Conservation (phyloP, 2,329 filamentous ascomycete genomes). For the Hirsutella rhossiliensis region DNA sequence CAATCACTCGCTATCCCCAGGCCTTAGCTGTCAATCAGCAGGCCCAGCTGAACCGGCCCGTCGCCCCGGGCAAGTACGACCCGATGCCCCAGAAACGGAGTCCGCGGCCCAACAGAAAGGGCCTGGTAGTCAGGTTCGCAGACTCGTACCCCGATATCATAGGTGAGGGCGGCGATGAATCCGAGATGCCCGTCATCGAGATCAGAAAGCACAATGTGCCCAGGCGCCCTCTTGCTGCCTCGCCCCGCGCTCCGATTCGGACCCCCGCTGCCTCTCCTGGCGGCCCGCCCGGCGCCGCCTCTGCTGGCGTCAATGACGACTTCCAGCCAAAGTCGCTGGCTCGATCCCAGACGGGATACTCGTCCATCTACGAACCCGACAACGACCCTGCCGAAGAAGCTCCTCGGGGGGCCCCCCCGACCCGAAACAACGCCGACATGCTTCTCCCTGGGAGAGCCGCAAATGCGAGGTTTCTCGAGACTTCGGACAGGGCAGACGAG, state of each 20-base stretch:
- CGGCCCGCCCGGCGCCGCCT: slow-evolving; percentile 1
- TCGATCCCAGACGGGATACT: slow-evolving; percentile 46
- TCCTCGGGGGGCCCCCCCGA: background rate
- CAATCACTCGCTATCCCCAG: slow-evolving; percentile 43
- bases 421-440: slow-evolving; percentile 6
- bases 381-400: slow-evolving; percentile 1
- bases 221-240: slow-evolving; percentile 20
- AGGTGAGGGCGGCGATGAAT: slow-evolving; percentile 84
- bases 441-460: slow-evolving; percentile 19
- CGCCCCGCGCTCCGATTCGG: slow-evolving; percentile 7
- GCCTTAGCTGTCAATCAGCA: slow-evolving; percentile 32
- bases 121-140: slow-evolving; percentile 62
- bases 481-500: slow-evolving; percentile 32
- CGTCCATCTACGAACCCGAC: slow-evolving; percentile 17
- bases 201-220: slow-evolving; percentile 48
- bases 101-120: slow-evolving; percentile 44
- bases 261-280: slow-evolving; percentile 3
- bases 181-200: slow-evolving; percentile 57
- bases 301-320: slow-evolving; percentile 19
- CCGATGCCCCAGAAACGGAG: slow-evolving; percentile 30
- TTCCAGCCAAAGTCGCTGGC: slow-evolving; percentile 43
- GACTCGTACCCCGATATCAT: slow-evolving; percentile 68
- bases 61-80: slow-evolving; percentile 25
- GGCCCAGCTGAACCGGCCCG: slow-evolving; percentile 30
- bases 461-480: slow-evolving; percentile 30